These are phyloP conservation scores for Phytopythium delawarense DNA, from an alignment of 352 stramenopile genomes.

Conservation along the genomic window DNA sequence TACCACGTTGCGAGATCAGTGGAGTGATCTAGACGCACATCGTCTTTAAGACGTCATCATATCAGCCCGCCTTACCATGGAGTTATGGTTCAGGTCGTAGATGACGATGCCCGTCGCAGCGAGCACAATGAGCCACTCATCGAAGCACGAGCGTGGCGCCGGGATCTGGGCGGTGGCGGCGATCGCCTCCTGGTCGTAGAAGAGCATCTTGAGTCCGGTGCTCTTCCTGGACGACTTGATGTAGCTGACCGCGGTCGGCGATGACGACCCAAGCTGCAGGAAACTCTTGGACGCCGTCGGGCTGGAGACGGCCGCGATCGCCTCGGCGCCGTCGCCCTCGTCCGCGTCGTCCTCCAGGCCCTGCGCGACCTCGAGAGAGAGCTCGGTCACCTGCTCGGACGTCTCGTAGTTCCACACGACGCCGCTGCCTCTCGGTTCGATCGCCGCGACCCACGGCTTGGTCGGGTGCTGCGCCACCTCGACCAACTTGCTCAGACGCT, in stretches of 20 bases:
- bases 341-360: constrained; percentile 24
- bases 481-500: constrained; percentile 65
- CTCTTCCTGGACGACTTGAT: constrained; percentile 43
- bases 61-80: constrained; percentile 3
- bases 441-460: constrained; percentile 59
- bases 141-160: constrained; percentile 49
- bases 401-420: constrained; percentile 78
- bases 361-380: constrained; percentile 56
- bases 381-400: constrained; percentile 51
- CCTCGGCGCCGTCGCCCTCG: constrained; percentile 8
- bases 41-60: not conserved
- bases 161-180: constrained; percentile 32
- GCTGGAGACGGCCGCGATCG: constrained; percentile 7
- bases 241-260: constrained; percentile 38
- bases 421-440: constrained; percentile 56
- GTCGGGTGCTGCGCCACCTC: constrained; percentile 60
- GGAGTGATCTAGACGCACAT: not conserved
- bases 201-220: constrained; percentile 53
- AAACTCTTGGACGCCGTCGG: constrained; percentile 28
- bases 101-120: constrained; percentile 56
- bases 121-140: constrained; percentile 70
- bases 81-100: constrained; percentile 67
- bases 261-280: constrained; percentile 33
- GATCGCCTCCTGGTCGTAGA: constrained; percentile 75
- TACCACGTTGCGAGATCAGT: constrained; percentile 6